Evolutionary conservation across 2,329 filamentous ascomycete genomes (phyloP).

Genomic region (Hymenoscyphus albidus): DNA sequence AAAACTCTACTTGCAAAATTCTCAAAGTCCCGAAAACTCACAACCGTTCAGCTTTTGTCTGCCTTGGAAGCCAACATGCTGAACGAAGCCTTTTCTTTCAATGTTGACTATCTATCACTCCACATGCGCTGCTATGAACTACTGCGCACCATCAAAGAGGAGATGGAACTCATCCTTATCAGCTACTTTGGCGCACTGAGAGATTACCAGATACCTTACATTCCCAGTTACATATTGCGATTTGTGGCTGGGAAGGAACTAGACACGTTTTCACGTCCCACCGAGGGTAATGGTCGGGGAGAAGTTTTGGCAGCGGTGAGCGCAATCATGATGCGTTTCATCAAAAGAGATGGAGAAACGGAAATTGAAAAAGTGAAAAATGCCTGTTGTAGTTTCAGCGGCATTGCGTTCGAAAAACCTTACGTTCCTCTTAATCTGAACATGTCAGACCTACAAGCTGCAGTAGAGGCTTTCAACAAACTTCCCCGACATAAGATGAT

Average conservation of each 20-base stretch:
- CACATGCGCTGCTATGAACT: slow-evolving; percentile 9
- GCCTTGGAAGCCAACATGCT: not conserved
- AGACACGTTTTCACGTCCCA: too few species aligned
- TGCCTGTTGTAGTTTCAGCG: not conserved
- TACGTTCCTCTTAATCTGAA: not conserved
- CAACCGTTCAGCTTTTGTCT: slow-evolving; percentile 4
- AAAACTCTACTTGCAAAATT: not conserved
- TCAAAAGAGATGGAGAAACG: not conserved
- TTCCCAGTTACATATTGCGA: not conserved
- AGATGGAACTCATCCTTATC: not conserved
- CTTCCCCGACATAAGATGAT: not conserved
- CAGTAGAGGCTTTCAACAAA: not conserved
- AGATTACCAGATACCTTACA: not conserved
- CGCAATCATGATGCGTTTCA: not conserved
- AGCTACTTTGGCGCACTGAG: not conserved
- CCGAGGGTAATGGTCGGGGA: too few species aligned
- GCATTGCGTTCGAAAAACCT: not conserved
- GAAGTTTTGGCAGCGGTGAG: not conserved
- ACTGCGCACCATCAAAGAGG: not conserved
- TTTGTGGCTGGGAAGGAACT: not conserved
- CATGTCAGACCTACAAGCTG: not conserved
- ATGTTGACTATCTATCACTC: slow-evolving; percentile 11
- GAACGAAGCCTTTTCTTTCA: slow-evolving; percentile 1
- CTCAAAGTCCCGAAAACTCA: not conserved
- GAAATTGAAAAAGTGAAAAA: not conserved